Base-by-base conservation (phyloP, 176 grass and related monocot genomes). In the Elaeis guineensis region DNA sequence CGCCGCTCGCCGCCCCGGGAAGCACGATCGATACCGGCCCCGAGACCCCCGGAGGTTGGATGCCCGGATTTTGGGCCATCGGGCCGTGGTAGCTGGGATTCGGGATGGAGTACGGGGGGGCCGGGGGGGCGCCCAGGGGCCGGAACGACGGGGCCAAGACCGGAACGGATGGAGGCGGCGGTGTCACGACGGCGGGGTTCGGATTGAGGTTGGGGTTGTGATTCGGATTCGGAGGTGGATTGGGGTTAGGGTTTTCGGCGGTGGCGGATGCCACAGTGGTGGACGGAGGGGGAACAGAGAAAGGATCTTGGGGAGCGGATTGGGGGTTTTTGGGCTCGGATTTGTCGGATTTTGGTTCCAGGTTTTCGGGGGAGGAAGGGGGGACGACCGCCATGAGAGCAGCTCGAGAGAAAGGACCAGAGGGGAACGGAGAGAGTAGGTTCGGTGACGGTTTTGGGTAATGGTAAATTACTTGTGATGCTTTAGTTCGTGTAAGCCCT, bases 1-100 rank as follows among this genome's bases (percentile, higher is more conserved):
- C 50, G 11, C 24, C 22, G 21, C 15, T 14, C 18, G 16, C 7
- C 9, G 57, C 58, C 25, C 78, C 78, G 16, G 69, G 58, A 72
- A 48, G 58, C 59, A 72, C 39, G 17, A 24, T 15, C 2, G 59
- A 4, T 55, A 17, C 50, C 17, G 70, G n/a, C 21, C 54, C 50
- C 6, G 61, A 50, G 19, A 82, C 79, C 14, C 79, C 79, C 15
- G 79, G 73, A 62, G 79, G 79, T 14, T 82, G 79, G 69, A 82
- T 65, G 12, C 52, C 55, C 49, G 72, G 54, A 49, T 15, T n/a
- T 70, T 62, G 75, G 6, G 28, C 49, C 75, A 77, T 77, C 16
- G 64, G 26, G 56, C 35, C 35, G 17, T 56, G 65, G 52, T 49
- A 82, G 65, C 54, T 28, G 54, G 50, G 70, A 20, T 72, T 73